phyloP scores from a whole-genome alignment of 345 rosid species.

The Populus nigra region DNA sequence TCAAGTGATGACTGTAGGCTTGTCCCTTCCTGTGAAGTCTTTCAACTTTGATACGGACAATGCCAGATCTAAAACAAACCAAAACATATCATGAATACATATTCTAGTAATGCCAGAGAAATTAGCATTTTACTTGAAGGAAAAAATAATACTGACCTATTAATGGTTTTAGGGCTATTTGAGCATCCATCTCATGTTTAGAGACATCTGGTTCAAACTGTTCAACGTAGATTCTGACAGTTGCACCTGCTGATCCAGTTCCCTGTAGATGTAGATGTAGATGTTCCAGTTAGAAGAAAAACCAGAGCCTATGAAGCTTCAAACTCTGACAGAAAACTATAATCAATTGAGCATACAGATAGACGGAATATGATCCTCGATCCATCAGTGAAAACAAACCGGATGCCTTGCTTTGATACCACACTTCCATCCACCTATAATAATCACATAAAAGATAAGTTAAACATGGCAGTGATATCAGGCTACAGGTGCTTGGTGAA shows the following conservation, averaged over 20 bases:
- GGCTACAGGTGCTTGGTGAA: neutral
- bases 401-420: conserved; percentile 88
- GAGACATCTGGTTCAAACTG: conserved; percentile 79
- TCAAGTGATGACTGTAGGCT: conserved; percentile 92
- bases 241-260: conserved; percentile 96
- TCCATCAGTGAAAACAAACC: conserved; percentile 85
- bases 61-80: conserved; percentile 65
- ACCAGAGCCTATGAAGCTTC: neutral
- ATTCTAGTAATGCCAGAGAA: neutral
- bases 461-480: conserved; percentile 8
- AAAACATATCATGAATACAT: conserved; percentile 10
- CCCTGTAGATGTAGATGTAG: conserved; percentile 45
- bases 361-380: conserved; percentile 84
- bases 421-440: conserved; percentile 93
- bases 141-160: conserved; percentile 49
- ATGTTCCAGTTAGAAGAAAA: conserved; percentile 11
- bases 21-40: conserved; percentile 88
- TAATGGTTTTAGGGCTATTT: conserved; percentile 71
- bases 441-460: conserved; percentile 12
- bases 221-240: conserved; percentile 75
- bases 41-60: conserved; percentile 80
- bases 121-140: conserved; percentile 1
- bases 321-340: conserved; percentile 8
- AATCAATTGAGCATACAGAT: conserved; percentile 50
- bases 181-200: conserved; percentile 88